phyloP scores from a whole-genome alignment of 495 filamentous ascomycete species.

The Penicillium manginii region DNA sequence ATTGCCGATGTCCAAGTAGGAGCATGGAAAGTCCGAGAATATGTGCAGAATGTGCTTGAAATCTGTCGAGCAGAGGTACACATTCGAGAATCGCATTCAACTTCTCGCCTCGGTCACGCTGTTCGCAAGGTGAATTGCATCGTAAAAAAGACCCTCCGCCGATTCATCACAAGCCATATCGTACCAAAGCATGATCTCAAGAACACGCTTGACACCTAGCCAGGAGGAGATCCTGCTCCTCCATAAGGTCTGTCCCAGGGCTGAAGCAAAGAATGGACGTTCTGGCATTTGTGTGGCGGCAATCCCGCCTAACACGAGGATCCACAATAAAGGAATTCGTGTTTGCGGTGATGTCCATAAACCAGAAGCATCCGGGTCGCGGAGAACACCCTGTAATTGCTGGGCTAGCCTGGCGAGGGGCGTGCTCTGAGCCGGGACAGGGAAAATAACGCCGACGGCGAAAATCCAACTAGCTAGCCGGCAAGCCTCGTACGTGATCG shows the following conservation, averaged over 20 bases:
- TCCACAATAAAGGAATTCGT: slow-evolving; percentile 36
- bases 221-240: slow-evolving; percentile 29
- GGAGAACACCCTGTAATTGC: slow-evolving; percentile 27
- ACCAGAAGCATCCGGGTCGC: slow-evolving; percentile 7
- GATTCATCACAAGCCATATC: slow-evolving; percentile 39
- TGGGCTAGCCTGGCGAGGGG: slow-evolving; percentile 34
- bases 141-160: slow-evolving; percentile 33
- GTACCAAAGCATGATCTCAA: slow-evolving; percentile 41
- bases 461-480: slow-evolving; percentile 41
- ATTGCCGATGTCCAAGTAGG: too few relatives aligned
- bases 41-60: too few relatives aligned
- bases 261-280: slow-evolving; percentile 37
- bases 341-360: slow-evolving; percentile 32
- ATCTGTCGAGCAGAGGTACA: too few relatives aligned
- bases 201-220: slow-evolving; percentile 23
- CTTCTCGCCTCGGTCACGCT: neutral
- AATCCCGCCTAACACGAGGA: slow-evolving; percentile 42
- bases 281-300: slow-evolving; percentile 29
- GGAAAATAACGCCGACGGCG: slow-evolving; percentile 44
- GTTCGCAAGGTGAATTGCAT: slow-evolving; percentile 14
- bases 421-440: slow-evolving; percentile 41
- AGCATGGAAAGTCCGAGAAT: too few relatives aligned
- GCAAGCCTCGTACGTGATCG: slow-evolving; percentile 41
- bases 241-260: slow-evolving; percentile 22
- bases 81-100: neutral